phyloP scores from a whole-genome alignment of 1,284 basidiomycete genomes.

The Porogramme epimiltina region DNA sequence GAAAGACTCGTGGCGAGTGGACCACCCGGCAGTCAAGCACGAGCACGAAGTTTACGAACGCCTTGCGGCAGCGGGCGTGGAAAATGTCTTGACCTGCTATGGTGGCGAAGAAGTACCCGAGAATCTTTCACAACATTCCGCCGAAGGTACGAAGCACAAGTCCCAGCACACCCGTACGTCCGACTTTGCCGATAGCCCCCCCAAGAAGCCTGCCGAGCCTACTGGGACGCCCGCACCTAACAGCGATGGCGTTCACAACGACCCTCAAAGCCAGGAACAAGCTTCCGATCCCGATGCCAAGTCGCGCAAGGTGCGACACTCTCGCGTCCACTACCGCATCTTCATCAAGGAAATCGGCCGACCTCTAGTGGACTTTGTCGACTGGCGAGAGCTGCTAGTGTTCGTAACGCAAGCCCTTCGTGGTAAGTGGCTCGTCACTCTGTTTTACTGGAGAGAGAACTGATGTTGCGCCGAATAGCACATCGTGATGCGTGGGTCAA shows the following conservation, averaged over 20 bases:
- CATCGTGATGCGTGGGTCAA: slow-evolving; percentile 2
- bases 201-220: too few relatives aligned
- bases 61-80: not conserved
- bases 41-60: not conserved
- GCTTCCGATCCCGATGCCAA: too few relatives aligned
- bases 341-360: slow-evolving; percentile 1
- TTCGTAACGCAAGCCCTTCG: not conserved
- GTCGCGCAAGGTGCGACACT: too few relatives aligned
- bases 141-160: not conserved
- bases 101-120: not conserved
- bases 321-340: not conserved
- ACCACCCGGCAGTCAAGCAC: not conserved
- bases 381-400: not conserved
- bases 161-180: not conserved
- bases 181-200: too few relatives aligned
- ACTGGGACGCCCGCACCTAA: too few relatives aligned
- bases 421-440: not conserved
- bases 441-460: too few relatives aligned
- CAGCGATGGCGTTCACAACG: too few relatives aligned
- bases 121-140: too few relatives aligned
- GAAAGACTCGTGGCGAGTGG: slow-evolving; percentile 1
- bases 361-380: not conserved
- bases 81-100: not conserved
- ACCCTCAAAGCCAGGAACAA: too few relatives aligned
- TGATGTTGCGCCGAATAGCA: not conserved